These are phyloP conservation scores for Ustilago trichophora DNA, from an alignment of 1,284 basidiomycete species.

Conservation along the genomic window DNA sequence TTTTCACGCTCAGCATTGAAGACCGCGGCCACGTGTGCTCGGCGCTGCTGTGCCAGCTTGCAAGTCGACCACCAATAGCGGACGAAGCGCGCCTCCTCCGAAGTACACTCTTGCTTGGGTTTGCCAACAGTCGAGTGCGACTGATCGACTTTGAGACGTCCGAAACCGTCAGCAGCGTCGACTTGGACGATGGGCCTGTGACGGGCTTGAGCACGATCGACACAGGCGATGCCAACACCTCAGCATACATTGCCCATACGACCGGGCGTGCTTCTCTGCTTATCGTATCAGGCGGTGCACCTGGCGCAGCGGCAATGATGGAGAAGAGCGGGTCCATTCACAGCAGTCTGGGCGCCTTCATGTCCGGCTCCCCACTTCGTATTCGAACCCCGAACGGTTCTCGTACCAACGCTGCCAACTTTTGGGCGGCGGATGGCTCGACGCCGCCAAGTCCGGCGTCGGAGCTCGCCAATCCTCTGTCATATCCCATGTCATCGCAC, in stretches of 20 bases:
- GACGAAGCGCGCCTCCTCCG: slow-evolving; percentile 25
- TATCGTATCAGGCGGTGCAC: slow-evolving; percentile 10
- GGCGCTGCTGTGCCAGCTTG: slow-evolving; percentile 25
- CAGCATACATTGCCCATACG: slow-evolving; percentile 32
- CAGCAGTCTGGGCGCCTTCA: slow-evolving; percentile 20
- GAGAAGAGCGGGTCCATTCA: slow-evolving; percentile 39
- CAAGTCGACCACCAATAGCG: slow-evolving; percentile 15
- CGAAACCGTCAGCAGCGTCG: slow-evolving; percentile 23
- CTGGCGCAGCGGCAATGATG: slow-evolving; percentile 10
- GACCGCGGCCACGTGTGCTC: slow-evolving; percentile 30
- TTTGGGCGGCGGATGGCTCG: slow-evolving; percentile 41
- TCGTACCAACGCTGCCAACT: slow-evolving; percentile 27
- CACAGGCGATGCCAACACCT: slow-evolving; percentile 18
- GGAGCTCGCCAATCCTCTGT: slow-evolving; percentile 27
- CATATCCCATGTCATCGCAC: slow-evolving; percentile 49
- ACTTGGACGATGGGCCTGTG: slow-evolving; percentile 43
- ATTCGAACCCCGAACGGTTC: slow-evolving; percentile 41
- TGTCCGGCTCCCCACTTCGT: slow-evolving; percentile 32
- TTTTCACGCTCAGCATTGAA: slow-evolving; percentile 25
- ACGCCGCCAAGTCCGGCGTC: slow-evolving; percentile 41
- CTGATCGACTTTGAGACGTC: slow-evolving; percentile 28
- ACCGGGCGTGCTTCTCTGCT: slow-evolving; percentile 26
- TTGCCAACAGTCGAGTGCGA: slow-evolving; percentile 28
- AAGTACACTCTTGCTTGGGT: slow-evolving; percentile 38
- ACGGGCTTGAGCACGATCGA: slow-evolving; percentile 7